A percentile compares a stretch with the other conserved stretches of the same genome.
These are phyloP conservation scores for Agarophyton chilense DNA, from an alignment of 23 red algal species.

Conservation along the genomic window DNA sequence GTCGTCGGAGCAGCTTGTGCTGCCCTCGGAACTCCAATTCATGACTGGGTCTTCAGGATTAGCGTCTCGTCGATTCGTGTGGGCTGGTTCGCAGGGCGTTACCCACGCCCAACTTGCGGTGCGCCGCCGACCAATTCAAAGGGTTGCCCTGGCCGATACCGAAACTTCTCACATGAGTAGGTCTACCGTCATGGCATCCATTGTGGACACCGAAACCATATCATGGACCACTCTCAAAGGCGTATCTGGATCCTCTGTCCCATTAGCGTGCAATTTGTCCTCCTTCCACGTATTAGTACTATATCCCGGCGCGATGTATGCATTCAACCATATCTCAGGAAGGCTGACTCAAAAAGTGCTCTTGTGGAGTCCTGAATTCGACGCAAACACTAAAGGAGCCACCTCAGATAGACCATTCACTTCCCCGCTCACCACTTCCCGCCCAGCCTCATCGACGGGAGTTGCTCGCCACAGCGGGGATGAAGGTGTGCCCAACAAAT, in stretches of 20 bases:
- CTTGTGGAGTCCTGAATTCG: conserved; percentile 39
- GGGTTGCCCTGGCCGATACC: neutral
- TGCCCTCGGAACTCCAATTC: conserved; percentile 58
- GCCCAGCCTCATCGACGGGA: neutral
- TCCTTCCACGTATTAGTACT: conserved; percentile 61
- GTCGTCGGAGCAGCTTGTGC: neutral
- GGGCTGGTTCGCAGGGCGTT: conserved; percentile 45
- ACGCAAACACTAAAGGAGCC: neutral
- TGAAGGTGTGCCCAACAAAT: neutral
- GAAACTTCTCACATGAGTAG: neutral
- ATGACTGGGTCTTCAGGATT: conserved; percentile 62
- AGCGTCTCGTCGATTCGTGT: conserved; percentile 54
- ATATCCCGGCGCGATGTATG: conserved; percentile 57
- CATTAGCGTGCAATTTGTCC: conserved; percentile 65
- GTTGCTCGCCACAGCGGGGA: neutral
- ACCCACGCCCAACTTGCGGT: conserved; percentile 58
- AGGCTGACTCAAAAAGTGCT: conserved; percentile 44
- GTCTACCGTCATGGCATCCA: conserved; percentile 50
- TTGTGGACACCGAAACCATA: conserved; percentile 41
- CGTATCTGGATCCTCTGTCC: conserved; percentile 20
- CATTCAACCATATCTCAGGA: conserved; percentile 72
- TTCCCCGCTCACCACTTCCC: neutral
- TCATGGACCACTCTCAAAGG: conserved; percentile 41
- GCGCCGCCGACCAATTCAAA: conserved; percentile 6
- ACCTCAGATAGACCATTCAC: neutral